These are phyloP conservation scores for Pleodorina starrii DNA, from an alignment of 139 green algal species.

Conservation along the genomic window DNA sequence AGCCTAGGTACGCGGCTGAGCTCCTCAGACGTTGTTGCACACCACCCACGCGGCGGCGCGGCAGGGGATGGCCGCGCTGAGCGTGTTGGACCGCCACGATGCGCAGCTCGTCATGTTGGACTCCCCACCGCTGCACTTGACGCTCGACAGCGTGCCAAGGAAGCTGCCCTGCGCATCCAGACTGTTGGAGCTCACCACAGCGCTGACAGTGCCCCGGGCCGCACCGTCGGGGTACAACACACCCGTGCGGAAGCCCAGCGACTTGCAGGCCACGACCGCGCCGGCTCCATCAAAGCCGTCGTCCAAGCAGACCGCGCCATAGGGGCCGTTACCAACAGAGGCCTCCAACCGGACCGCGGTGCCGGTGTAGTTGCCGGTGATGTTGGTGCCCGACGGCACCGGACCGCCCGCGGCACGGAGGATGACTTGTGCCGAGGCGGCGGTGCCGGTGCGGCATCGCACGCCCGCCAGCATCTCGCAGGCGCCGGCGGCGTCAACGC, in stretches of 20 bases:
- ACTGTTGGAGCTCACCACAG: too few relatives aligned
- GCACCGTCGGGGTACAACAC: neutral
- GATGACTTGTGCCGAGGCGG: neutral
- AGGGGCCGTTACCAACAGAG: neutral
- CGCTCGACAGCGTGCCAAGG: neutral
- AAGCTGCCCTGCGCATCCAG: conserved; percentile 14
- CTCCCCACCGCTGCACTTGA: neutral
- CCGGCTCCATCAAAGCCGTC: neutral
- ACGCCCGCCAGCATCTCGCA: conserved; percentile 32
- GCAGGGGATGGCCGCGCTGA: neutral
- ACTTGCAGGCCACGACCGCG: conserved; percentile 2
- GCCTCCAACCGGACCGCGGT: neutral
- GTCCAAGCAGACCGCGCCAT: conserved; percentile 17
- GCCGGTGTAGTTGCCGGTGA: neutral
- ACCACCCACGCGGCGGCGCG: conserved; percentile 27
- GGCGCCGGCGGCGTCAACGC: neutral
- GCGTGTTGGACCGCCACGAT: neutral
- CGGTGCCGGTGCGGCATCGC: neutral
- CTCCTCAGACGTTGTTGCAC: too few relatives aligned
- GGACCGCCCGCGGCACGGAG: neutral
- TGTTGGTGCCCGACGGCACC: neutral
- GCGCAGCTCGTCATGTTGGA: neutral
- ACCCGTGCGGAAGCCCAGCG: neutral
- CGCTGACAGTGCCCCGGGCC: neutral
- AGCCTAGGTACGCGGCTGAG: too few relatives aligned